Conservation (phyloP, 352 stramenopile genomes). For the Thalassiosira exigua region DNA sequence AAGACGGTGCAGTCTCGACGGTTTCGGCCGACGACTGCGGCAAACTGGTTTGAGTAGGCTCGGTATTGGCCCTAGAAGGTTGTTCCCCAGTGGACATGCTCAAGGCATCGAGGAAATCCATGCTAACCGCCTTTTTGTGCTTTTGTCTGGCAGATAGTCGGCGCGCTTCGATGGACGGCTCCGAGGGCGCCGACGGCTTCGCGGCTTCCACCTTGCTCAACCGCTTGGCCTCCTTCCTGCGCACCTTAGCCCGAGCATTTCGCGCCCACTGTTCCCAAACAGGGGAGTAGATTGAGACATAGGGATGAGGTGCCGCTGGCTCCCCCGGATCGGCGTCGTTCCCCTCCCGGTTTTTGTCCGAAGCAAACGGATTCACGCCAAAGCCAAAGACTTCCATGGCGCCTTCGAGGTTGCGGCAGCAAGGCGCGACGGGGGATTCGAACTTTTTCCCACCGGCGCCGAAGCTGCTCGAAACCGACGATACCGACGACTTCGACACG, state of each 20-base stretch:
- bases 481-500: constrained; percentile 21
- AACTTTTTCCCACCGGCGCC: constrained; percentile 34
- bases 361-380: constrained; percentile 64
- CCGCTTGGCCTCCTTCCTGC: constrained; percentile 35
- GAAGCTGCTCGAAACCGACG: constrained; percentile 24
- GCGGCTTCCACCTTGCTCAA: constrained; percentile 1
- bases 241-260: constrained; percentile 39
- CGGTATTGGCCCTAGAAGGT: background rate
- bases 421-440: constrained; percentile 40
- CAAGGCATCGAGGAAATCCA: constrained; percentile 26
- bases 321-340: constrained; percentile 24
- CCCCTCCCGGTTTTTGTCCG: constrained; percentile 5
- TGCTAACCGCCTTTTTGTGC: constrained; percentile 33
- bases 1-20: background rate
- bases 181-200: background rate
- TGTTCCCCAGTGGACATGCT: background rate
- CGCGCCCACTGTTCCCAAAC: constrained; percentile 62
- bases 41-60: background rate
- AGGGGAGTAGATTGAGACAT: constrained; percentile 66
- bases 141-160: background rate
- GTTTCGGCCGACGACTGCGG: background rate
- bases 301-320: constrained; percentile 53
- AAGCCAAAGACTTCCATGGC: constrained; percentile 79
- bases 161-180: constrained; percentile 1
- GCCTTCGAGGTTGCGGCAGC: constrained; percentile 74